Base-by-base conservation (phyloP, 2,329 filamentous ascomycete genomes). In the Tolypocladium guangdongense region DNA sequence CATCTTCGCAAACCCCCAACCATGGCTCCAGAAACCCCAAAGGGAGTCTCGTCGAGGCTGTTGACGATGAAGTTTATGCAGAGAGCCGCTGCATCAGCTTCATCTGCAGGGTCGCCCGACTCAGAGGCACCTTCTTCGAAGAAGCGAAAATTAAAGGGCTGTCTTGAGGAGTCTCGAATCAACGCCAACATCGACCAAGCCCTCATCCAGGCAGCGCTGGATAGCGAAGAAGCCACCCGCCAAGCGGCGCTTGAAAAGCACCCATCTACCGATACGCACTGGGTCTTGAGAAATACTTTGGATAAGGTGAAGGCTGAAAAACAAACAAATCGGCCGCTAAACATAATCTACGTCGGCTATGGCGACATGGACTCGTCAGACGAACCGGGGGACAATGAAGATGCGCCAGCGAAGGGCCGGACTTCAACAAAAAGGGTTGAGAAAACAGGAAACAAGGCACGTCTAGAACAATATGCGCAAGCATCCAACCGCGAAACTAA, bases 1-100 rank as follows among this genome's bases (percentile, higher is more conserved):
- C 48, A 20, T 37, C 35, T 14, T 14, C 32, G 8, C 36, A 46
- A 46, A 45, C 11, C 37, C 14, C 11, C 51, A 48, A 59, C 10
- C 49, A 77, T 78, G 68, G 69, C 77, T 60, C 71, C 77, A 56
- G 71, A 76, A 64, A 83, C 75, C 56, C 75, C 81, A 48, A 80
- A 80, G 69, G 78, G 77, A 47, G 90, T 95, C 83, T 96, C 91
- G 58, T 91, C 87, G 55, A 84, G 90, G 60, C 84, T 96, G 49
- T 78, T 95, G 65, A 91, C 88, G 38, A 96, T 96, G 90, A 95
- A 95, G 75, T 96, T 96, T 67, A 96, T 96, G 91, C 91, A 95
- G 75, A 82, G 91, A 63, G 87, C 88, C 57, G 86, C 84, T 50
- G 83, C 85, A 50, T 80, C 84, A 27, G 74, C 73, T 50, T 73